Evolutionary conservation across 148 eudicot genomes (phyloP).

Genomic region (Spergularia bocconei): DNA sequence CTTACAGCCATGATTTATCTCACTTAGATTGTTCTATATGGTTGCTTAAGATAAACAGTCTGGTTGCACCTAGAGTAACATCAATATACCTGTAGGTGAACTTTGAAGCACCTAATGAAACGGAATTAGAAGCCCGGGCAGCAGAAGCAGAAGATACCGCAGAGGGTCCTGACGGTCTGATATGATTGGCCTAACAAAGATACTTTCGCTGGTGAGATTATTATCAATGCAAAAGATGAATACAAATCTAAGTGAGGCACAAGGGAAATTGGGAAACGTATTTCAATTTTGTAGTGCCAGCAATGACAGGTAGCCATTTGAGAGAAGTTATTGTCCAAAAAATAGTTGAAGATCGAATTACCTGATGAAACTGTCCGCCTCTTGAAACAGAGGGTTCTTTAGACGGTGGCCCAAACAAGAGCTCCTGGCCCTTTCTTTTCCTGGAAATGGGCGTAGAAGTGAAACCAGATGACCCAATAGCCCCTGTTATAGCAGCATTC

Average conservation of each 20-base stretch:
- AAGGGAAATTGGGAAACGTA: not conserved
- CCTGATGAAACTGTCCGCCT: slow-evolving; percentile 62
- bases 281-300: not conserved
- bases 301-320: not conserved
- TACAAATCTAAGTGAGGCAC: not conserved
- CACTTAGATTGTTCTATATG: not conserved
- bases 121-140: slow-evolving; percentile 41
- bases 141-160: slow-evolving; percentile 43
- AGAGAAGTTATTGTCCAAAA: not conserved
- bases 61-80: not conserved
- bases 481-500: slow-evolving; percentile 98
- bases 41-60: not conserved
- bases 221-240: not conserved
- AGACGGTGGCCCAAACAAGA: slow-evolving; percentile 48
- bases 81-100: slow-evolving; percentile 64
- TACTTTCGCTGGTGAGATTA: not conserved
- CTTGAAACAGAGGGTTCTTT: slow-evolving; percentile 63
- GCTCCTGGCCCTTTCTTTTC: slow-evolving; percentile 79
- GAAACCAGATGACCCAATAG: slow-evolving; percentile 93
- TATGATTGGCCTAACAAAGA: slow-evolving; percentile 54
- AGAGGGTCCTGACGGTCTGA: slow-evolving; percentile 54
- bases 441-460: slow-evolving; percentile 68
- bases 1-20: not conserved
- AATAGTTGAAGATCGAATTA: slow-evolving; percentile 23
- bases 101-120: slow-evolving; percentile 55